Percentiles rank a stretch among this genome's conserved stretches.
Conservation (phyloP, 805 yeast genomes). For the Cyberlindnera subsufficiens region DNA sequence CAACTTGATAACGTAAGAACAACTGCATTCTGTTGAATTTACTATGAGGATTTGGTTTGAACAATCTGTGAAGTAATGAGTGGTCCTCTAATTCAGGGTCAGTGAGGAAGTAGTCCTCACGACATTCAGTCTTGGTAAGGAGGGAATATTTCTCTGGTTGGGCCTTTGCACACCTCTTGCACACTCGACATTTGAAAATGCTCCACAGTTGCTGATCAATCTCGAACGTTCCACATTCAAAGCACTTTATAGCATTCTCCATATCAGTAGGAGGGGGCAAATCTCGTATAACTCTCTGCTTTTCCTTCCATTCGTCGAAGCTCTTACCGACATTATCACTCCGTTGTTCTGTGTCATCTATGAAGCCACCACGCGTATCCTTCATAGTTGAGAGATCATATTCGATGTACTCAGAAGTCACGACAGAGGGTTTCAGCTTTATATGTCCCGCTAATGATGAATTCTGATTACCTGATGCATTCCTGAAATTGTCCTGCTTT, state of each 20-base stretch:
- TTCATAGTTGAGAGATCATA: conserved; percentile 89
- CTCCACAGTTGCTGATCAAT: conserved; percentile 66
- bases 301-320: conserved; percentile 43
- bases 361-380: conserved; percentile 77
- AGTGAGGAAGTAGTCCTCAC: conserved; percentile 85
- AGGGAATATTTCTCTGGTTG: conserved; percentile 85
- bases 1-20: conserved; percentile 86
- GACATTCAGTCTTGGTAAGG: conserved; percentile 91
- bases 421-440: conserved; percentile 37
- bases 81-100: conserved; percentile 86
- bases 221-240: conserved; percentile 77
- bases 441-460: conserved; percentile 9
- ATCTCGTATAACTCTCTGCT: conserved; percentile 41
- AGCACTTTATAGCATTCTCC: conserved; percentile 72
- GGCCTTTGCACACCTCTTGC: conserved; percentile 67
- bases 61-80: conserved; percentile 64
- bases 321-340: conserved; percentile 49
- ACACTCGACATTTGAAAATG: conserved; percentile 71
- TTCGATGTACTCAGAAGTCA: conserved; percentile 65
- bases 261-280: conserved; percentile 71
- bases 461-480: conserved; percentile 27
- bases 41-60: conserved; percentile 90
- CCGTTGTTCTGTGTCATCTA: conserved; percentile 21
- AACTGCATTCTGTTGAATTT: conserved; percentile 91
- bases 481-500: conserved; percentile 30